Percentiles rank a stretch among this genome's conserved stretches.
phyloP scores from a whole-genome alignment of 1,139 yeast species.

The Debaryomyces coudertii region DNA sequence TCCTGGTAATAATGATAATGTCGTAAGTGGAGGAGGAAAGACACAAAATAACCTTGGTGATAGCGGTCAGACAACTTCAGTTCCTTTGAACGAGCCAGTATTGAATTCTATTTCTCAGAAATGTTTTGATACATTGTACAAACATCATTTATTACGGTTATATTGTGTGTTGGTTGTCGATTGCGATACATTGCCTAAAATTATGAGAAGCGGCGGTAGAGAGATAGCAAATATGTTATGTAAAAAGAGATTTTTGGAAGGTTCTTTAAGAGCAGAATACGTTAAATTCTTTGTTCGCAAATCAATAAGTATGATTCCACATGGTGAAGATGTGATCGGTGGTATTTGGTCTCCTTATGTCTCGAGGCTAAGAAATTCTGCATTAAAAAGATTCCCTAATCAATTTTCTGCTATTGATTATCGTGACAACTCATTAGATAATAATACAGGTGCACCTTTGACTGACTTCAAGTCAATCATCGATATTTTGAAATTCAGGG shows the following conservation, averaged over 20 bases:
- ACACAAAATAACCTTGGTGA: constrained; percentile 15
- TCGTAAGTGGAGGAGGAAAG: constrained; percentile 18
- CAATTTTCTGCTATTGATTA: constrained; percentile 80
- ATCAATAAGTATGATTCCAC: constrained; percentile 70
- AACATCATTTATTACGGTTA: constrained; percentile 73
- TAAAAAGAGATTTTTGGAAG: constrained; percentile 77
- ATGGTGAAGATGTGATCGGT: constrained; percentile 77
- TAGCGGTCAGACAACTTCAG: constrained; percentile 22
- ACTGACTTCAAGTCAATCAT: constrained; percentile 73
- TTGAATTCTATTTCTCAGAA: constrained; percentile 76
- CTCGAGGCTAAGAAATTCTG: constrained; percentile 57
- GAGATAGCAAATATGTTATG: constrained; percentile 96
- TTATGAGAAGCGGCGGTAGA: constrained; percentile 77
- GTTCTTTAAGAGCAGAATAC: constrained; percentile 72
- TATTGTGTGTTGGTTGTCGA: constrained; percentile 84
- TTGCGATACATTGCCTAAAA: constrained; percentile 81
- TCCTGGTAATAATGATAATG: constrained; percentile 19
- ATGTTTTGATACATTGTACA: constrained; percentile 69
- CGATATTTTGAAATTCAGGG: constrained; percentile 79
- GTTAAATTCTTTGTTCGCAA: constrained; percentile 77
- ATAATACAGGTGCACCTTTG: constrained; percentile 71
- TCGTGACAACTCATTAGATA: constrained; percentile 74
- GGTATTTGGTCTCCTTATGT: constrained; percentile 85
- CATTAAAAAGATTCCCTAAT: constrained; percentile 43
- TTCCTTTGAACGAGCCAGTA: constrained; percentile 56